These are phyloP conservation scores for Omphalotus guepiniiformis DNA, from an alignment of 768 basidiomycete genomes.

Conservation along the genomic window DNA sequence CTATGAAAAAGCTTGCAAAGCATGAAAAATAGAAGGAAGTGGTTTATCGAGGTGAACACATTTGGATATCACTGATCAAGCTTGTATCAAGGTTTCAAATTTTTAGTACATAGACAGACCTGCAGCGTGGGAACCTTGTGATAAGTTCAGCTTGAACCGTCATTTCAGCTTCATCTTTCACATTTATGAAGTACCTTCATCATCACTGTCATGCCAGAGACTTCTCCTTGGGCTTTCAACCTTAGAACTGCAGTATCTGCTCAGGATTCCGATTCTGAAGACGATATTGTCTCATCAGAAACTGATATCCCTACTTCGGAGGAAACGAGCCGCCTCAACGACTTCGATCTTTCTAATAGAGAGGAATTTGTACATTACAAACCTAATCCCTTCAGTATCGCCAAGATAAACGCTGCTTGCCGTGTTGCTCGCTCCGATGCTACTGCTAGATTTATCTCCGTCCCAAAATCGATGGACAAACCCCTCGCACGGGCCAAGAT, in stretches of 20 bases:
- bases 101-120: too few relatives aligned
- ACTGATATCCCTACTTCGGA: constrained; percentile 6
- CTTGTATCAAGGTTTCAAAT: too few relatives aligned
- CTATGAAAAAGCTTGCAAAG: not conserved
- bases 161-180: too few relatives aligned
- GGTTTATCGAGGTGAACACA: too few relatives aligned
- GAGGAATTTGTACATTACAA: constrained; percentile 62
- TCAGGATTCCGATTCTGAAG: constrained; percentile 19
- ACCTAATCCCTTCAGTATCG: constrained; percentile 78
- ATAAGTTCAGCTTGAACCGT: too few relatives aligned
- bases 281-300: constrained; percentile 6
- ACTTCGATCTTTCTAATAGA: constrained; percentile 58
- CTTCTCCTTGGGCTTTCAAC: constrained; percentile 7
- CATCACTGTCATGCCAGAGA: not conserved
- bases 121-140: too few relatives aligned
- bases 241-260: constrained; percentile 4
- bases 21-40: too few relatives aligned
- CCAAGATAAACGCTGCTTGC: constrained; percentile 69
- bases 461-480: too few relatives aligned
- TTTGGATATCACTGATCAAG: too few relatives aligned
- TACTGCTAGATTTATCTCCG: too few relatives aligned
- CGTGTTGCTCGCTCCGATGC: constrained; percentile 24
- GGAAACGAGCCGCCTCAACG: constrained; percentile 23
- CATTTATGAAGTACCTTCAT: too few relatives aligned
- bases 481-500: too few relatives aligned